phyloP scores from a whole-genome alignment of 108 stramenopile genomes.

The Skeletonema marinoi region DNA sequence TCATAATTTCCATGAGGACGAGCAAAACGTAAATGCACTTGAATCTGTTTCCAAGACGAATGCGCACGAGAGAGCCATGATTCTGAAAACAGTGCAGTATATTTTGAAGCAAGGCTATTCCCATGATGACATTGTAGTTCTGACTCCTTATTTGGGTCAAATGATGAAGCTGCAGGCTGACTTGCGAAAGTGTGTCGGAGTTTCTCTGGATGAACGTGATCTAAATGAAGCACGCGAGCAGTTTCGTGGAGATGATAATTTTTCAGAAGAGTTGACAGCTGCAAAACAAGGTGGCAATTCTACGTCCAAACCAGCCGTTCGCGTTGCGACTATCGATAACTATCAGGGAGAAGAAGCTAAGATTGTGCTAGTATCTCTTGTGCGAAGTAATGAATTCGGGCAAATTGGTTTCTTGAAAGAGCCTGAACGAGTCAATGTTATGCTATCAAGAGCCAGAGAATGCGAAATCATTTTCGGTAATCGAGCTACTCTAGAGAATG shows the following conservation, averaged over 20 bases:
- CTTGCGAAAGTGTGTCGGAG: conserved; percentile 20
- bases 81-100: conserved; percentile 43
- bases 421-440: conserved; percentile 82
- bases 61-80: conserved; percentile 29
- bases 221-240: conserved; percentile 19
- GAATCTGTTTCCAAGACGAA: conserved; percentile 35
- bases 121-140: conserved; percentile 31
- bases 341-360: conserved; percentile 91
- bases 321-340: conserved; percentile 59
- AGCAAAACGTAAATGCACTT: neutral
- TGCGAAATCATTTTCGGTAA: conserved; percentile 50
- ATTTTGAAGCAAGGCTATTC: conserved; percentile 48
- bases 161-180: conserved; percentile 29
- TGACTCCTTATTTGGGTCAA: conserved; percentile 57
- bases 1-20: conserved; percentile 40
- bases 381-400: conserved; percentile 63
- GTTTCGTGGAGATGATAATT: conserved; percentile 17
- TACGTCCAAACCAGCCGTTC: conserved; percentile 2
- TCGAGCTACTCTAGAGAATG: conserved; percentile 11
- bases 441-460: conserved; percentile 72
- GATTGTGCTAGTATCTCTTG: conserved; percentile 77
- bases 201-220: conserved; percentile 36
- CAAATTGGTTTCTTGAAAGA: conserved; percentile 84
- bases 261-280: neutral
- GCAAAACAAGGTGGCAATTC: conserved; percentile 20